These are phyloP conservation scores for Globisporangium nodosum DNA, from an alignment of 352 stramenopile genomes.

Conservation along the genomic window DNA sequence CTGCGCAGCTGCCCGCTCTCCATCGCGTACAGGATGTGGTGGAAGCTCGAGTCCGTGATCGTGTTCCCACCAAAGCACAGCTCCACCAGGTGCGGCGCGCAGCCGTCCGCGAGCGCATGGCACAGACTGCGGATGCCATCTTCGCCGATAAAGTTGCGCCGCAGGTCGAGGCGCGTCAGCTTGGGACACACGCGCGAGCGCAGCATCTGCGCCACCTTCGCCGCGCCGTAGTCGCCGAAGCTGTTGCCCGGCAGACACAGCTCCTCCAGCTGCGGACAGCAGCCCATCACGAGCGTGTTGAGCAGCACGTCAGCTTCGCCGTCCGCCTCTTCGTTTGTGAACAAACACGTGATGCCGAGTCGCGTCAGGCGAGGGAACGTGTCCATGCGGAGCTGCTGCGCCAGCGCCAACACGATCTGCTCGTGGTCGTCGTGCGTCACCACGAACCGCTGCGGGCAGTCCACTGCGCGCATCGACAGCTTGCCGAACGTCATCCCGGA, in stretches of 20 bases:
- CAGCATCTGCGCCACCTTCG: conserved; percentile 80
- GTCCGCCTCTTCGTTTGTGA: conserved; percentile 84
- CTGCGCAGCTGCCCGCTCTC: conserved; percentile 57
- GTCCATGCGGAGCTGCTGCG: conserved; percentile 54
- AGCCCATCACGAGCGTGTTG: conserved; percentile 74
- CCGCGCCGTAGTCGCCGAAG: conserved; percentile 78
- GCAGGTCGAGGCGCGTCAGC: conserved; percentile 71
- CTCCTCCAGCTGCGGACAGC: conserved; percentile 71
- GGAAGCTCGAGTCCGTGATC: conserved; percentile 80
- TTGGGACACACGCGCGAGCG: conserved; percentile 70
- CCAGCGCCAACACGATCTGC: conserved; percentile 73
- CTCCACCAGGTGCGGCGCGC: conserved; percentile 56
- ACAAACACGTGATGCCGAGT: conserved; percentile 72
- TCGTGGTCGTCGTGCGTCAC: conserved; percentile 86
- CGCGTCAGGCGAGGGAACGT: conserved; percentile 50
- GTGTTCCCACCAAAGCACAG: conserved; percentile 80
- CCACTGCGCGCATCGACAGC: conserved; percentile 76
- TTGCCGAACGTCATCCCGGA: conserved; percentile 80
- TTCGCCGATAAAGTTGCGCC: conserved; percentile 84
- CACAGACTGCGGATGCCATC: conserved; percentile 68
- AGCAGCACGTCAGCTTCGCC: conserved; percentile 78
- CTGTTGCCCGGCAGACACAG: conserved; percentile 80
- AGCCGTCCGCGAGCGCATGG: conserved; percentile 65
- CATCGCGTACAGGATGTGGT: conserved; percentile 78
- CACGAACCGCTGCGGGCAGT: conserved; percentile 82